These are phyloP conservation scores for Halteria grandinella DNA, from an alignment of 73 alveolate genomes.

Conservation along the genomic window DNA sequence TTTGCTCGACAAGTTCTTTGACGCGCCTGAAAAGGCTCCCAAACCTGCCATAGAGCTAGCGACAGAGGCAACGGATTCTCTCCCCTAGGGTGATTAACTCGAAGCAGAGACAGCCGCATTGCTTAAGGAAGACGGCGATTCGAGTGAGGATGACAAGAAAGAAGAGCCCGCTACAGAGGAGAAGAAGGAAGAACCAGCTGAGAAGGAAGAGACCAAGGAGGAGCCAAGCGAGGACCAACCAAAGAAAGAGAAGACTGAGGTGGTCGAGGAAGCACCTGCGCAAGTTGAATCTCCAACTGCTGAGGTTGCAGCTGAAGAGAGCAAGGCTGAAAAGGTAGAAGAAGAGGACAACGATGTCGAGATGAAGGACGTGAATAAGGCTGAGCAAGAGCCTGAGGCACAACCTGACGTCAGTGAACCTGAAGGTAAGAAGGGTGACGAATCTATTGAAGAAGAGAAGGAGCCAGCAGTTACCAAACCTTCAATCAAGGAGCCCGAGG, in stretches of 20 bases:
- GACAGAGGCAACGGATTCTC: no score
- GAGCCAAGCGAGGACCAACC: not conserved
- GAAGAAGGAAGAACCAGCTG: slow-evolving; percentile 11
- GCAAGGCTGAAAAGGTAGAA: slow-evolving; percentile 2
- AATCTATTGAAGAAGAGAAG: not conserved
- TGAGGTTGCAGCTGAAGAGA: not conserved
- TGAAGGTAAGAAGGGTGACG: not conserved
- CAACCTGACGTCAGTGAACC: not conserved
- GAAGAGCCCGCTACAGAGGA: not conserved
- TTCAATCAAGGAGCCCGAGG: not conserved
- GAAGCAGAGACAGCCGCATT: not conserved
- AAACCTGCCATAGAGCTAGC: no score
- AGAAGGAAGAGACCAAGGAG: not conserved
- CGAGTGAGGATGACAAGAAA: slow-evolving; percentile 16
- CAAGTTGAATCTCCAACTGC: not conserved
- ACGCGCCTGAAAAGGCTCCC: slow-evolving; percentile 53
- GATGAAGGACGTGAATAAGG: not conserved
- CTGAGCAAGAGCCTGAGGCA: not conserved
- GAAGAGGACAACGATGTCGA: not conserved
- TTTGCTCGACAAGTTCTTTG: slow-evolving; percentile 65
- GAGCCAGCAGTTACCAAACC: not conserved
- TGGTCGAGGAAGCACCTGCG: not conserved
- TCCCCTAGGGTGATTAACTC: no score
- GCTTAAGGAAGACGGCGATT: not conserved
- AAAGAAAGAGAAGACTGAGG: not conserved